These are phyloP conservation scores for Chaetomidium leptoderma DNA, from an alignment of 495 filamentous ascomycete genomes.

Conservation along the genomic window DNA sequence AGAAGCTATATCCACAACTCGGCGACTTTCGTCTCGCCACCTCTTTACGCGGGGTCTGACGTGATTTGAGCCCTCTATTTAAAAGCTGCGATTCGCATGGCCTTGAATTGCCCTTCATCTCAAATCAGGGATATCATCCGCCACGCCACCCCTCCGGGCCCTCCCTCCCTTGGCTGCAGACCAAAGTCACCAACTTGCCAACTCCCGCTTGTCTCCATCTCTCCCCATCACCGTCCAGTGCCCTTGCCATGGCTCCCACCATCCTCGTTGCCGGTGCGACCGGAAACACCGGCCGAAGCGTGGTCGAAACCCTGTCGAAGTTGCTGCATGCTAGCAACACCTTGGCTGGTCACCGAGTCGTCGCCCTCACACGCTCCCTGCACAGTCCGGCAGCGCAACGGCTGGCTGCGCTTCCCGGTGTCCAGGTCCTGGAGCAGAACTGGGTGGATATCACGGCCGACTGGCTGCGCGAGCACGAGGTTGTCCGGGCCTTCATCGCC, in stretches of 20 bases:
- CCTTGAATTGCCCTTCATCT: too few relatives aligned
- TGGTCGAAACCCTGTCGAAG: constrained; percentile 34
- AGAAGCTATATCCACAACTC: too few relatives aligned
- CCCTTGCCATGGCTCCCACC: constrained; percentile 10
- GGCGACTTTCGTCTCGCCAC: too few relatives aligned
- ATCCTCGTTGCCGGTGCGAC: constrained; percentile 25
- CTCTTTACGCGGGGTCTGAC: too few relatives aligned
- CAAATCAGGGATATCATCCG: too few relatives aligned
- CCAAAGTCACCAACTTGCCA: too few relatives aligned
- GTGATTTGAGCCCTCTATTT: too few relatives aligned
- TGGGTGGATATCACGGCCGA: constrained; percentile 42
- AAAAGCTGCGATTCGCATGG: too few relatives aligned
- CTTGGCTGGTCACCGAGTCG: constrained; percentile 32
- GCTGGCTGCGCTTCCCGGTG: constrained; percentile 36
- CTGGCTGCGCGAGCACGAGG: constrained; percentile 42
- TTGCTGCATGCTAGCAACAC: constrained; percentile 29
- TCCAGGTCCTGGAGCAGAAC: constrained; percentile 41
- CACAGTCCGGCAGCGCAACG: constrained; percentile 32
- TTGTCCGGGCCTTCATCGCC: constrained; percentile 43
- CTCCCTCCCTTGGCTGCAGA: too few relatives aligned
- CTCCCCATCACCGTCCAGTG: too few relatives aligned
- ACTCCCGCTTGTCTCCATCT: too few relatives aligned
- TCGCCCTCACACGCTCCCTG: constrained; percentile 40
- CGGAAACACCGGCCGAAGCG: constrained; percentile 36
- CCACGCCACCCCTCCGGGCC: too few relatives aligned